These are phyloP conservation scores for Agaricus subrufescens DNA, from an alignment of 768 basidiomycete species.

Conservation along the genomic window DNA sequence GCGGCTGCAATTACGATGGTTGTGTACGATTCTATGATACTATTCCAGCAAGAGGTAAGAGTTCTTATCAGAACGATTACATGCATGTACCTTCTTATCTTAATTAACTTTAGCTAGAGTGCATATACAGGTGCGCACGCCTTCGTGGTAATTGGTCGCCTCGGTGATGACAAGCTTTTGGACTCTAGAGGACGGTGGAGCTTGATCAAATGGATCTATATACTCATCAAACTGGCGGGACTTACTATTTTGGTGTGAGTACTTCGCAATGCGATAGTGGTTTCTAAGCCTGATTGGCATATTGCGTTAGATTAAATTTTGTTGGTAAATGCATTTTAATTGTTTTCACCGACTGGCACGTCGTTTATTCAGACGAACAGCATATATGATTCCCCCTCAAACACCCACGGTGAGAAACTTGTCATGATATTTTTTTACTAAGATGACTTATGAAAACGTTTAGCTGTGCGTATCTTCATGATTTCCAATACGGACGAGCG, in stretches of 20 bases:
- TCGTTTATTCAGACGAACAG: background rate
- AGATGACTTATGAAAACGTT: background rate
- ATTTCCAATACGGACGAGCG: background rate
- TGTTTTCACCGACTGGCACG: background rate
- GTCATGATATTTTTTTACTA: background rate
- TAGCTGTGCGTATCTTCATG: background rate
- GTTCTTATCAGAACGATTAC: no score
- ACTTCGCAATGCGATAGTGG: background rate
- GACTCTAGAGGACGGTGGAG: background rate
- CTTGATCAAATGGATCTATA: constrained; percentile 1
- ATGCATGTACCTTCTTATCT: background rate
- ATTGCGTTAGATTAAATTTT: background rate
- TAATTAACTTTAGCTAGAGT: background rate
- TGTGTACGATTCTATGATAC: constrained; percentile 1
- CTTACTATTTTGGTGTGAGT: background rate
- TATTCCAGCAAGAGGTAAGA: constrained; percentile 1
- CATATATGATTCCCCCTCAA: background rate
- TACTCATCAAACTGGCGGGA: background rate
- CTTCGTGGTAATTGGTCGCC: background rate
- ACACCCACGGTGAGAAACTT: background rate
- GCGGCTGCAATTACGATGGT: background rate
- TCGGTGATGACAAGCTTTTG: no score
- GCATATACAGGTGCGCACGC: background rate
- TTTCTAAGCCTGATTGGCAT: background rate
- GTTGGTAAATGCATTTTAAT: background rate